These are phyloP conservation scores for Phaeosphaeria sp. DNA, from an alignment of 2,329 filamentous ascomycete genomes.

Conservation along the genomic window DNA sequence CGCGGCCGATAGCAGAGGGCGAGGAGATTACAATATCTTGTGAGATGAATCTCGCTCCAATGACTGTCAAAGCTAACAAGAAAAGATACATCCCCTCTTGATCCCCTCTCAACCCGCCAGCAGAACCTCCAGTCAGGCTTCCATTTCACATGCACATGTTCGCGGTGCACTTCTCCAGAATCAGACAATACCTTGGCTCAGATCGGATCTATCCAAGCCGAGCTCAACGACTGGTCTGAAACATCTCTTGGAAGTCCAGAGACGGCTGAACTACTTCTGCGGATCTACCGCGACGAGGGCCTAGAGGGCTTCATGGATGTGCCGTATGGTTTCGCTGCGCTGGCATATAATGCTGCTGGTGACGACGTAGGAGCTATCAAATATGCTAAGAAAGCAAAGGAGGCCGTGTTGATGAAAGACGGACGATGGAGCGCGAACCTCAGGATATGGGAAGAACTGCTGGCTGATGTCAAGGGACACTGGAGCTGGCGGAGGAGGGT, in stretches of 20 bases:
- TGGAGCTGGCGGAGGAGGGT: slow-evolving; percentile 30
- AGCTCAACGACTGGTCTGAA: slow-evolving; percentile 40
- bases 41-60: slow-evolving; percentile 7
- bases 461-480: slow-evolving; percentile 40
- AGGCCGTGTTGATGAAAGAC: slow-evolving; percentile 47
- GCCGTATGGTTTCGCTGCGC: slow-evolving; percentile 49
- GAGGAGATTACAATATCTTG: slow-evolving; percentile 54
- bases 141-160: slow-evolving; percentile 51
- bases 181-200: slow-evolving; percentile 40
- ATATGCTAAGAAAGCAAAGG: slow-evolving; percentile 45
- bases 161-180: slow-evolving; percentile 38
- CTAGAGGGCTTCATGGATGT: slow-evolving; percentile 49
- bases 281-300: slow-evolving; percentile 45
- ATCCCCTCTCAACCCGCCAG: slow-evolving; percentile 35
- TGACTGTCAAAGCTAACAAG: background rate
- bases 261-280: slow-evolving; percentile 42
- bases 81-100: slow-evolving; percentile 46
- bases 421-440: slow-evolving; percentile 41
- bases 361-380: slow-evolving; percentile 27
- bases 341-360: slow-evolving; percentile 48
- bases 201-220: slow-evolving; percentile 39
- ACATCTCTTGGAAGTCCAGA: slow-evolving; percentile 22
- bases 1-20: slow-evolving; percentile 38
- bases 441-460: slow-evolving; percentile 40
- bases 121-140: slow-evolving; percentile 42